Evolutionary conservation across 257 asterid species (phyloP), one percentile per base, ranked within the genome.

Genomic region (Scutellaria barbata): DNA sequence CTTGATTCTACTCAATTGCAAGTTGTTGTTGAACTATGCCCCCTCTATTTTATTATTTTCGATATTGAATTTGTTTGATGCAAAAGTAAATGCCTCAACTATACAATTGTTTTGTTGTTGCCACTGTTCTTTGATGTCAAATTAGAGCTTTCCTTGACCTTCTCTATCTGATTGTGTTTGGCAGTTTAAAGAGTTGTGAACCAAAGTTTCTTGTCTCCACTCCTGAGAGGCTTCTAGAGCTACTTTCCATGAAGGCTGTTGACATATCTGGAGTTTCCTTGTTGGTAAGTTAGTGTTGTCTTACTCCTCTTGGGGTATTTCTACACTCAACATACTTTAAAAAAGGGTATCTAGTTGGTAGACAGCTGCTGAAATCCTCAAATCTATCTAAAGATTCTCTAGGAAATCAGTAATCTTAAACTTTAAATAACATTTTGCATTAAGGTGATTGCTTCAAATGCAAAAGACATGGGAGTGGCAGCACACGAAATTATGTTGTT

Each of bases 171-270:
- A 33, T 60, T 66, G 37, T 68, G 64, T 71, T 42, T 76, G 74
- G 64, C 85, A 92, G 98, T 75, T 84, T 89, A 67, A 84, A 78
- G 76, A 89, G 84, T 66, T 86, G 88, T 74, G 96, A 88, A 68
- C 98, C 98, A 0, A 92, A 92, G 83, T 85, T 92, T 74, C 75
- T 88, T 59, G 71, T 92, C 69, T 85, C 97, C 72, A 93, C 97
- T 17, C 95, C 98, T 1, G 89, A 79, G 66, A 90, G 97, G 76
- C 98, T 93, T 71, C 77, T 85, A 76, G 89, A 89, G 81, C 94
- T 93, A 42, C 76, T 90, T 58, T 68, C 87, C 52, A 45, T 77
- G 48, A 82, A 86, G 56, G 95, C 92, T 57, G 72, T 93, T 22
- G 86, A 93, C 75, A 75, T 85, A 68, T 86, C 92, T 72, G 86